A percentile compares a stretch with the other conserved stretches of the same genome.
Conservation (phyloP, 345 rosid genomes). For the Ceriops decandra region DNA sequence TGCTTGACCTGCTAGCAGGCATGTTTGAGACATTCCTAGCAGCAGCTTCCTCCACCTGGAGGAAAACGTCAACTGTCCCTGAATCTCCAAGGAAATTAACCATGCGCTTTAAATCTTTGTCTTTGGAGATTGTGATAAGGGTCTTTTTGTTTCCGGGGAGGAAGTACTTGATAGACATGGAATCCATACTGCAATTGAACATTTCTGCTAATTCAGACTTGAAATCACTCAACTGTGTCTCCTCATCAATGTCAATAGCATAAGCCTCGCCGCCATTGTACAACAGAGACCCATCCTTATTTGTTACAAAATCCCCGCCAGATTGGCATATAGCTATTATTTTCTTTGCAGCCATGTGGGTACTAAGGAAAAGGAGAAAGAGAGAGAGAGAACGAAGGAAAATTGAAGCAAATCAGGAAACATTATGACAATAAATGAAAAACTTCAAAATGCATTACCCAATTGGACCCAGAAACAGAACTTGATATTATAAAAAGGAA, state of each 20-base stretch:
- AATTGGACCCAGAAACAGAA: too few species aligned
- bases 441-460: too few species aligned
- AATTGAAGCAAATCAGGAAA: too few species aligned
- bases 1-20: constrained; percentile 82
- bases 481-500: too few species aligned
- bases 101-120: constrained; percentile 86
- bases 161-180: constrained; percentile 70
- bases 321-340: constrained; percentile 93
- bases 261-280: constrained; percentile 83
- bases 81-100: constrained; percentile 67
- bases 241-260: constrained; percentile 67
- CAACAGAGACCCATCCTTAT: constrained; percentile 59
- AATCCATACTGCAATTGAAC: constrained; percentile 50
- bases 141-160: constrained; percentile 90
- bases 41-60: constrained; percentile 54
- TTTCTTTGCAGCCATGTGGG: constrained; percentile 62
- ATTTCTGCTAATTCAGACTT: constrained; percentile 75
- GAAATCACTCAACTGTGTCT: constrained; percentile 56
- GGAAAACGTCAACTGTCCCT: constrained; percentile 57
- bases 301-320: constrained; percentile 72
- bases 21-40: constrained; percentile 48
- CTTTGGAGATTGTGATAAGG: constrained; percentile 81
- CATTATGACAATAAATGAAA: too few species aligned
- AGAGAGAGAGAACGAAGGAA: not conserved
- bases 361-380: not conserved